Base-by-base conservation (phyloP, 306 rosid species). In the Alnus glutinosa region DNA sequence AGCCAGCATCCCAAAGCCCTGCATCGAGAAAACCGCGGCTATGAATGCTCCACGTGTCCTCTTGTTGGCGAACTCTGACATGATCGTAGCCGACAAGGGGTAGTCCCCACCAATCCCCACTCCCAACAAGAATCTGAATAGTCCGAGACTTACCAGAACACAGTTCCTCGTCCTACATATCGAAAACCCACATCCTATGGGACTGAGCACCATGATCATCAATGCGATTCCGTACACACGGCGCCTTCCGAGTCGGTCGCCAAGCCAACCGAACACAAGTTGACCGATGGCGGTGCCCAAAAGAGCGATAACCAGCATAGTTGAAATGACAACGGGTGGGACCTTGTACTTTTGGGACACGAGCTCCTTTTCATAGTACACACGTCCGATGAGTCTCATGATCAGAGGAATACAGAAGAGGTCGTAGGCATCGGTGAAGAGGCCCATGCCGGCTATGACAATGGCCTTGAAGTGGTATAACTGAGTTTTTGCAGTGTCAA, bases 1-100 rank as follows among this genome's bases (percentile, higher is more conserved):
- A 0, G 89, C 91, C 78, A 93, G 32, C 47, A 93, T 93, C 69
- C 97, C 97, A 28, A 93, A 79, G 0, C 96, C 97, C 74, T 93
- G 97, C 97, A 93, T 93, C 2, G 90, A 86, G 77, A 93, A 93
- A 51, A 90, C 96, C 0, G 94, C 96, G 1, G 96, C 96, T 75
- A 93, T 88, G 81, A 93, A 89, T 13, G 94, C 79, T 1, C 97
- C 96, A 47, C 96, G 83, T 0, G 96, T 93, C 64, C 48, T 83
- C 86, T 87, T 88, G 85, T 93, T 93, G 0, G 97, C 94, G 57
- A 89, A 93, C 78, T 93, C 97, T 7, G 97, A 93, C 97, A 90
- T 93, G 44, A 93, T 90, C 28, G 96, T 93, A 0, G 97, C 87
- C 5, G 96, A 93, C 11, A 93, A 52, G 0, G 97, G 97, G 50